A percentile compares a stretch with the other conserved stretches of the same genome.
phyloP scores from a whole-genome alignment of 441 rosid genomes.

The Aquilaria agallochum region DNA sequence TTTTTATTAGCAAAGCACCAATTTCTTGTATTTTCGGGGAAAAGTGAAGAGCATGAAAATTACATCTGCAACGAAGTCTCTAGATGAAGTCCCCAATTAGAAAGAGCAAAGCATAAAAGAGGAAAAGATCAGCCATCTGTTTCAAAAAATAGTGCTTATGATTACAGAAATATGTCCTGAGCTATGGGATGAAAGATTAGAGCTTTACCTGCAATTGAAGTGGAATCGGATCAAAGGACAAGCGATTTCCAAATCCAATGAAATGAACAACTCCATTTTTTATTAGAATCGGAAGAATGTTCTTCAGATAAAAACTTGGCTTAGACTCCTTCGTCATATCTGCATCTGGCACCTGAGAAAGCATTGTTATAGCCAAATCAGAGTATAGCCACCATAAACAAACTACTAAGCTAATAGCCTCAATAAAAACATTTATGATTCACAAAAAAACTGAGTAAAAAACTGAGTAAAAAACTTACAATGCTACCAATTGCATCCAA shows the following conservation, averaged over 20 bases:
- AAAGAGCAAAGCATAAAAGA: constrained; percentile 24
- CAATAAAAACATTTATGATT: background rate
- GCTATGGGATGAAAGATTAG: constrained; percentile 15
- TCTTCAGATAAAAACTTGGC: constrained; percentile 78
- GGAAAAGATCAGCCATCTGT: constrained; percentile 10
- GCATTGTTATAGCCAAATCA: constrained; percentile 2
- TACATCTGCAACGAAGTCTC: constrained; percentile 99
- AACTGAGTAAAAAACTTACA: constrained; percentile 49
- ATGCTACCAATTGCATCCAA: constrained; percentile 86
- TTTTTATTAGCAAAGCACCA: constrained; percentile 66
- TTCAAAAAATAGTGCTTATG: constrained; percentile 6
- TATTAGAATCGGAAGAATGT: constrained; percentile 76
- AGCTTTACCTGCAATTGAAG: constrained; percentile 78
- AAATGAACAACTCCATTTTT: constrained; percentile 83
- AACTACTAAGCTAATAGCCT: background rate
- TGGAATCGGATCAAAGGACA: constrained; percentile 95
- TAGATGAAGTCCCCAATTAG: constrained; percentile 60
- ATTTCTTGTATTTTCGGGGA: constrained; percentile 87
- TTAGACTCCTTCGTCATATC: constrained; percentile 83
- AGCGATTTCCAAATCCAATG: constrained; percentile 89
- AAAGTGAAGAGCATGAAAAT: constrained; percentile 80
- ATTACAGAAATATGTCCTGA: constrained; percentile 7
- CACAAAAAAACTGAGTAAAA: background rate
- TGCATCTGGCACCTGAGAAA: constrained; percentile 66
- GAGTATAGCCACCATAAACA: too few relatives aligned